Evolutionary conservation across 768 basidiomycete genomes (phyloP).

Genomic region (Neoboletus brunneissimus): DNA sequence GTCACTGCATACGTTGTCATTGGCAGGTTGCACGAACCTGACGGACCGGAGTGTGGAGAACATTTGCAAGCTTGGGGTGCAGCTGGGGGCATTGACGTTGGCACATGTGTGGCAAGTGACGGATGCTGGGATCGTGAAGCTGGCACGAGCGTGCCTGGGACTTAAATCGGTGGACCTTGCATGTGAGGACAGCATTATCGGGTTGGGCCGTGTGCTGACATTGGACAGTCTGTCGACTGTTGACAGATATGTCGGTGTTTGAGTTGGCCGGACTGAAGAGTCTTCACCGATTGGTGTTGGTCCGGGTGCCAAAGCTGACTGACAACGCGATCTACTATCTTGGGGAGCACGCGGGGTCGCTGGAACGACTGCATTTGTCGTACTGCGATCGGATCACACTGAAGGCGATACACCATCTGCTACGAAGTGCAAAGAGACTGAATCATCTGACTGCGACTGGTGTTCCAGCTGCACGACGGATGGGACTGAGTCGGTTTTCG

Average conservation of each 20-base stretch:
- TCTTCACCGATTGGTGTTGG: conserved; percentile 74
- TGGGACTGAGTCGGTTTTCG: conserved; percentile 75
- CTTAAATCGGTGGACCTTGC: conserved; percentile 84
- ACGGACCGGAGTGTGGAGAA: conserved; percentile 69
- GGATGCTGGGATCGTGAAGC: conserved; percentile 63
- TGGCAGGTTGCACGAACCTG: conserved; percentile 74
- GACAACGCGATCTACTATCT: conserved; percentile 80
- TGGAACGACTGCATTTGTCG: conserved; percentile 83
- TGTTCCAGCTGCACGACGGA: conserved; percentile 66
- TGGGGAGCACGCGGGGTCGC: conserved; percentile 61
- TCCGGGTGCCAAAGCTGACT: conserved; percentile 78
- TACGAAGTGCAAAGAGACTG: conserved; percentile 57
- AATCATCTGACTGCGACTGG: conserved; percentile 81
- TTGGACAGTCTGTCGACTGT: conserved; percentile 66
- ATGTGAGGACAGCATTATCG: conserved; percentile 50
- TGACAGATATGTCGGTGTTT: conserved; percentile 84
- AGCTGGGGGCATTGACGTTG: conserved; percentile 76
- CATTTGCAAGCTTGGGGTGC: conserved; percentile 67
- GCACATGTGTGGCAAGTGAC: conserved; percentile 81
- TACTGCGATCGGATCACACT: conserved; percentile 83
- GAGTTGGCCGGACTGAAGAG: conserved; percentile 70
- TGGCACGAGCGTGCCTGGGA: conserved; percentile 68
- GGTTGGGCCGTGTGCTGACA: conserved; percentile 13
- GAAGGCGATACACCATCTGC: conserved; percentile 66
- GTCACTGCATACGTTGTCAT: conserved; percentile 67